Percentiles rank a stretch among this genome's conserved stretches.
phyloP scores from a whole-genome alignment of 176 grass and related monocot species.

The Saccharum spontaneum region DNA sequence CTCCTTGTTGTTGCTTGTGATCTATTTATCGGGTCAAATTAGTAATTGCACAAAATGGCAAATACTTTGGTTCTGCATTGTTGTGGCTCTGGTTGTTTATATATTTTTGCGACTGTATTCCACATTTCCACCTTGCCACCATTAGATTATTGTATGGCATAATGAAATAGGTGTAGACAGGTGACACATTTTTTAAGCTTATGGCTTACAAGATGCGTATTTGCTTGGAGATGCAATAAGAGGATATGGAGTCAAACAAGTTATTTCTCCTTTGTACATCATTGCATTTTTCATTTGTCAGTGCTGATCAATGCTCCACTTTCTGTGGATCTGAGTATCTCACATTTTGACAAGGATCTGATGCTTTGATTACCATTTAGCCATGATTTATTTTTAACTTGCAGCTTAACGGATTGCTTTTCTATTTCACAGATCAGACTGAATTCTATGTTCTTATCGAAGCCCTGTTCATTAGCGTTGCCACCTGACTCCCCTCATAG shows the following conservation, averaged over 20 bases:
- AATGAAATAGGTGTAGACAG: neutral
- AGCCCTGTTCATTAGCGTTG: constrained; percentile 87
- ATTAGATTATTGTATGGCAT: neutral
- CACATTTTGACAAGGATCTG: neutral
- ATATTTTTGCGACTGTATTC: neutral
- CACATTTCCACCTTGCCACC: neutral
- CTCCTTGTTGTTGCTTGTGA: neutral
- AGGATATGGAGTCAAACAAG: neutral
- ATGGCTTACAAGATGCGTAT: neutral
- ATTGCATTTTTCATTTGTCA: neutral
- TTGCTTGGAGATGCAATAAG: constrained; percentile 15
- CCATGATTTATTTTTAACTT: neutral
- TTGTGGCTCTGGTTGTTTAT: neutral
- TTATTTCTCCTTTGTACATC: constrained; percentile 1
- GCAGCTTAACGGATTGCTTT: neutral
- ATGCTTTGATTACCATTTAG: neutral
- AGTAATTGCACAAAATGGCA: neutral
- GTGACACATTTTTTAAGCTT: constrained; percentile 13
- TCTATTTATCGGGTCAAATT: neutral
- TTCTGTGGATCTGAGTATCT: constrained; percentile 4
- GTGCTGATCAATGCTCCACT: neutral
- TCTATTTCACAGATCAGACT: constrained; percentile 64
- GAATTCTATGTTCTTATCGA: constrained; percentile 90
- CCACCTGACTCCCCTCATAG: constrained; percentile 73
- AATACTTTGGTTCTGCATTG: constrained; percentile 3